phyloP scores from a whole-genome alignment of 169 alveolate species.

The Plasmodium vivax region DNA sequence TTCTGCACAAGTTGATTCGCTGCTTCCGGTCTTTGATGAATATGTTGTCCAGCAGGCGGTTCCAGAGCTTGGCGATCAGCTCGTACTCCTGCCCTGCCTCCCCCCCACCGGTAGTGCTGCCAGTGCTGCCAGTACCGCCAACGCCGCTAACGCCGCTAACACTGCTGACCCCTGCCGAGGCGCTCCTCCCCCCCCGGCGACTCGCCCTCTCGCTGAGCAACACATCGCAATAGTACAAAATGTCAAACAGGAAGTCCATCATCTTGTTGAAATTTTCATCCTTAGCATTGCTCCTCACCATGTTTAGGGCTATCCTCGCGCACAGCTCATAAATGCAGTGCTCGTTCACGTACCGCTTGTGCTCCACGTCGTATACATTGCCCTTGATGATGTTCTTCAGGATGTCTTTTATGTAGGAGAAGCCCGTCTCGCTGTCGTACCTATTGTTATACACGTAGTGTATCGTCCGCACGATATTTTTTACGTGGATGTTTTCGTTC shows the following conservation, averaged over 20 bases:
- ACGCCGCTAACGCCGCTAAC: not conserved
- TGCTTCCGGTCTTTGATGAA: slow-evolving; percentile 78
- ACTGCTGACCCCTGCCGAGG: not conserved
- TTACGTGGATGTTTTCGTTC: slow-evolving; percentile 66
- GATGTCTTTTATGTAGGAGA: slow-evolving; percentile 65
- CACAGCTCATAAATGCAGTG: slow-evolving; percentile 62
- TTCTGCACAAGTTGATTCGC: slow-evolving; percentile 70
- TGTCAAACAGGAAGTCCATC: slow-evolving; percentile 67
- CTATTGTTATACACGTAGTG: slow-evolving; percentile 62
- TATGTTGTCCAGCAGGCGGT: slow-evolving; percentile 66
- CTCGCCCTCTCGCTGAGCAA: slow-evolving; percentile 19
- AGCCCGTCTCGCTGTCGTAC: slow-evolving; percentile 68
- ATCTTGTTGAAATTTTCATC: slow-evolving; percentile 68
- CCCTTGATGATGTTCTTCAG: slow-evolving; percentile 59
- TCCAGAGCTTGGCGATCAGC: slow-evolving; percentile 76
- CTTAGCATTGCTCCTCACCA: slow-evolving; percentile 30
- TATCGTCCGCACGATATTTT: slow-evolving; percentile 66
- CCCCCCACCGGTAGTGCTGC: not conserved
- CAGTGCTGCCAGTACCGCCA: not conserved
- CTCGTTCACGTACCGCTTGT: slow-evolving; percentile 39
- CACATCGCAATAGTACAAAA: slow-evolving; percentile 65
- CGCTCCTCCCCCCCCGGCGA: not conserved
- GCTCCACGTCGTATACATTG: slow-evolving; percentile 46
- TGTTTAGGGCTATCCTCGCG: slow-evolving; percentile 32
- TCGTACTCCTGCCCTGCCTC: slow-evolving; percentile 31